Conservation (phyloP, 257 asterid genomes). For the Henckelia pumila region DNA sequence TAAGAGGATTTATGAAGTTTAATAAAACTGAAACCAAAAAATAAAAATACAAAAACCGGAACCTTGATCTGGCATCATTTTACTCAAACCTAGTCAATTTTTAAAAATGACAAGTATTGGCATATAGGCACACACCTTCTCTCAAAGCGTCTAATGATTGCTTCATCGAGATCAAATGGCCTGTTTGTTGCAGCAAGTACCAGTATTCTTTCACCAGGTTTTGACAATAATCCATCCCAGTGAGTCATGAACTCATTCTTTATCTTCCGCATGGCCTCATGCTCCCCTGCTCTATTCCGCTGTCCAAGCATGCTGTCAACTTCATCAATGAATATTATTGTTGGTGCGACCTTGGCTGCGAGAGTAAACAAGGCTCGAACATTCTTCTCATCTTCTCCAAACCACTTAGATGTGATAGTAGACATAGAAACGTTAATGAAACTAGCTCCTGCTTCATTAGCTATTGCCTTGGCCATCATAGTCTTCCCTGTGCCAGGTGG, state of each 20-base stretch:
- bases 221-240: constrained; percentile 80
- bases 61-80: not conserved
- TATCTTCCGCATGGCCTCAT: constrained; percentile 86
- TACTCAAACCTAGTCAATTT: not conserved
- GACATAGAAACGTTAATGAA: constrained; percentile 84
- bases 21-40: not conserved
- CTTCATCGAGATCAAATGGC: constrained; percentile 94
- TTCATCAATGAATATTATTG: constrained; percentile 85
- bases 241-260: constrained; percentile 90
- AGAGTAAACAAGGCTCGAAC: constrained; percentile 80
- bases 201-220: constrained; percentile 73
- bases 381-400: constrained; percentile 91
- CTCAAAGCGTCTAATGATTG: constrained; percentile 83
- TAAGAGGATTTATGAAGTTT: too few relatives aligned
- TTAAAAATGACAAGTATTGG: not conserved
- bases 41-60: not conserved
- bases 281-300: constrained; percentile 76
- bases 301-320: constrained; percentile 95
- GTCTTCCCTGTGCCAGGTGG: constrained; percentile 96
- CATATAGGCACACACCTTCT: constrained; percentile 45
- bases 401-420: constrained; percentile 84
- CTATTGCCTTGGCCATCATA: constrained; percentile 90
- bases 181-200: constrained; percentile 92
- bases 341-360: constrained; percentile 84
- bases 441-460: constrained; percentile 89